Evolutionary conservation across 1,284 basidiomycete species (phyloP).

Genomic region (Cryptococcus floricola): DNA sequence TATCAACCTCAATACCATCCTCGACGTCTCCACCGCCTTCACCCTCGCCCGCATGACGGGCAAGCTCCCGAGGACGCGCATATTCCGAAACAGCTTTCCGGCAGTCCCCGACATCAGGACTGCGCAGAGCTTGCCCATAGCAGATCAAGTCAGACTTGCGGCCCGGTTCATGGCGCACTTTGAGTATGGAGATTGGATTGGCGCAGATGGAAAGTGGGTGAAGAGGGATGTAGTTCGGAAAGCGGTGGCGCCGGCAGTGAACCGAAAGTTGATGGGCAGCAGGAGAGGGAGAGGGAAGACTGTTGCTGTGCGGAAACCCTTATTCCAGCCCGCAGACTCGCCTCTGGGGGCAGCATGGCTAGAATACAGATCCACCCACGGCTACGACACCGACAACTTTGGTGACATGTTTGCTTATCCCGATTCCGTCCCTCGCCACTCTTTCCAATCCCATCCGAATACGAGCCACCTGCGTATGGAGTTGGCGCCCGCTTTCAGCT

Average conservation of each 20-base stretch:
- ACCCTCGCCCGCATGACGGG: not conserved
- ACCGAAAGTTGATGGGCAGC: too few species aligned
- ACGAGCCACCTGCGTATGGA: not conserved
- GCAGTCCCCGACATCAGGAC: not conserved
- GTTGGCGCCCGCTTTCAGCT: not conserved
- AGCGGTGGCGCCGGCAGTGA: too few species aligned
- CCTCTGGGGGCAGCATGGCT: not conserved
- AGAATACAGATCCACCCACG: not conserved
- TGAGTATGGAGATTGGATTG: not conserved
- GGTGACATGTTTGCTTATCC: not conserved
- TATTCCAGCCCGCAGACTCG: not conserved
- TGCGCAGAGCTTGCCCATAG: not conserved
- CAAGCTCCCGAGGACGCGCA: not conserved
- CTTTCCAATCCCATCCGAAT: not conserved
- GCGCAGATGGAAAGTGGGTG: not conserved
- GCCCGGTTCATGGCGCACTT: not conserved
- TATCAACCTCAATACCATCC: not conserved
- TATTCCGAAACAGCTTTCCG: not conserved
- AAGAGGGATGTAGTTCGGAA: not conserved
- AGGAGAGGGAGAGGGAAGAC: not conserved
- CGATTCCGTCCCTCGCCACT: not conserved
- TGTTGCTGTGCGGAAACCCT: not conserved
- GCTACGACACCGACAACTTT: not conserved
- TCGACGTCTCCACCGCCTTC: not conserved
- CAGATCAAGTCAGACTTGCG: not conserved